A percentile compares a stretch with the other conserved stretches of the same genome.
Conservation (phyloP, 805 yeast genomes). For the Ogataea trehalophila region DNA sequence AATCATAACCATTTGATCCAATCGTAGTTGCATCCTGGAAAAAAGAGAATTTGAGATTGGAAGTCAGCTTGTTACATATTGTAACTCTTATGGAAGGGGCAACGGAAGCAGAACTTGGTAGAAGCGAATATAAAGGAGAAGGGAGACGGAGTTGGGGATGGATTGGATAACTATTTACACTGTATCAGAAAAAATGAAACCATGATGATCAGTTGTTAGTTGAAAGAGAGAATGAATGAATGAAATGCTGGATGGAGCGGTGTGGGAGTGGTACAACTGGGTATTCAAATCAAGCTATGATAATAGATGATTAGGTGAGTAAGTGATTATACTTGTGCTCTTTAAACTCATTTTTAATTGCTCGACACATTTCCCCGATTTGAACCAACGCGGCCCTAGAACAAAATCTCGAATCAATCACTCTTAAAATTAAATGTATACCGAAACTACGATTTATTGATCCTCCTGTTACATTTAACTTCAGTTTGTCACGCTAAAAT, state of each 20-base stretch:
- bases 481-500: no score
- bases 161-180: constrained; percentile 24
- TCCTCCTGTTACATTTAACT: no score
- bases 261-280: constrained; percentile 26
- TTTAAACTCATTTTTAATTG: no score
- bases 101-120: constrained; percentile 37
- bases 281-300: background rate
- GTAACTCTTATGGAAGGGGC: constrained; percentile 27
- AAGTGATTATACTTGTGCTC: no score
- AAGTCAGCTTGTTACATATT: constrained; percentile 27
- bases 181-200: constrained; percentile 25
- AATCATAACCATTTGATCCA: constrained; percentile 33
- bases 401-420: no score
- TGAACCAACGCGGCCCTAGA: no score
- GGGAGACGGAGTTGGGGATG: constrained; percentile 31
- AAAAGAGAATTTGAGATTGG: constrained; percentile 28
- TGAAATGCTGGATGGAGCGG: constrained; percentile 27
- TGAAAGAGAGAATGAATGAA: constrained; percentile 27
- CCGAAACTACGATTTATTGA: no score
- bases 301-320: no score
- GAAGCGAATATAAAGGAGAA: constrained; percentile 37
- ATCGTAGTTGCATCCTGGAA: constrained; percentile 36
- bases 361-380: no score
- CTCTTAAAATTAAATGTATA: no score
- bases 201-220: constrained; percentile 20